A percentile compares a stretch with the other conserved stretches of the same genome.
These are phyloP conservation scores for Candida cerambycidarum DNA, from an alignment of 805 yeast genomes.

Conservation along the genomic window DNA sequence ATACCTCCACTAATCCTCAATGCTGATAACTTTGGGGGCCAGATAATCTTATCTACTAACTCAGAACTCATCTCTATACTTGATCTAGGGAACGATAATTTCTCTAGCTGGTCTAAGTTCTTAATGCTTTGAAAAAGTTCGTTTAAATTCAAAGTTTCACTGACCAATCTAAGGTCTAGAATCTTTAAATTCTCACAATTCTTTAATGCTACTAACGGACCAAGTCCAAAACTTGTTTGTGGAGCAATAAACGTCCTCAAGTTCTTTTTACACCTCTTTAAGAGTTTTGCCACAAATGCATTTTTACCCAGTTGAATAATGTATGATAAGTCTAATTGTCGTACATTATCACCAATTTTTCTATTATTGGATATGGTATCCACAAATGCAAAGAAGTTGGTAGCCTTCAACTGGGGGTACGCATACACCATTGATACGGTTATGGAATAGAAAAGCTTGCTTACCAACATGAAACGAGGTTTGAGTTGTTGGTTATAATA, in stretches of 20 bases:
- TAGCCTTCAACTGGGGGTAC: conserved; percentile 60
- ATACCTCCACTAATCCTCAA: conserved; percentile 87
- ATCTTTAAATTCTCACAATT: conserved; percentile 63
- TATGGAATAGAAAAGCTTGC: conserved; percentile 57
- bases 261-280: conserved; percentile 70
- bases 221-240: conserved; percentile 90
- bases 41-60: conserved; percentile 44
- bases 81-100: conserved; percentile 84
- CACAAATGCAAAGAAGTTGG: conserved; percentile 72
- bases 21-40: conserved; percentile 80
- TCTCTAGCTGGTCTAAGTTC: conserved; percentile 60
- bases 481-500: conserved; percentile 30
- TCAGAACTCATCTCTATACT: conserved; percentile 65
- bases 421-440: conserved; percentile 66
- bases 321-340: conserved; percentile 66
- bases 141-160: conserved; percentile 83
- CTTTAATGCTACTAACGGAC: conserved; percentile 81
- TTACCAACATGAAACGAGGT: conserved; percentile 57
- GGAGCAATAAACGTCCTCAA: conserved; percentile 81
- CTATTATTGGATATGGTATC: conserved; percentile 57
- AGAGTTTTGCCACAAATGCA: conserved; percentile 78
- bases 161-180: conserved; percentile 79
- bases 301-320: conserved; percentile 91
- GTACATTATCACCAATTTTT: conserved; percentile 57
- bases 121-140: conserved; percentile 77